These are phyloP conservation scores for Acer saccharum DNA, from an alignment of 345 rosid genomes.

Conservation along the genomic window DNA sequence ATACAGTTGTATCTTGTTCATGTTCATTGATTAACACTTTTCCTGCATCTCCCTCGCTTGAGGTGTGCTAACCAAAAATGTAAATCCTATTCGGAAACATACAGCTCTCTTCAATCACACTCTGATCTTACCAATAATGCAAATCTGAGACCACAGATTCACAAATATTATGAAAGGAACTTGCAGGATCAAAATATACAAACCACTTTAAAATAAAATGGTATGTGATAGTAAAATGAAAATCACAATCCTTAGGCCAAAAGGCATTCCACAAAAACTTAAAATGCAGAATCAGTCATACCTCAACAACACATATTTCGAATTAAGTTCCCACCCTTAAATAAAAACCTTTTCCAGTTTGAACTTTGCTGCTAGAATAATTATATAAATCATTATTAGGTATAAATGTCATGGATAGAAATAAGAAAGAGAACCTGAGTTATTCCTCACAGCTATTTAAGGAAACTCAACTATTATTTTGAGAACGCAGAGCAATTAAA, in stretches of 20 bases:
- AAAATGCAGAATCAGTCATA: neutral
- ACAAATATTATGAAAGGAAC: neutral
- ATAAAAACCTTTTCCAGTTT: neutral
- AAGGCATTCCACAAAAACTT: neutral
- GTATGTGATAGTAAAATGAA: neutral
- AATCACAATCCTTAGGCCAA: neutral
- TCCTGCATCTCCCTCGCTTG: neutral
- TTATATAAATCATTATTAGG: neutral
- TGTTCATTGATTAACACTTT: neutral
- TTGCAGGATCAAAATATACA: neutral
- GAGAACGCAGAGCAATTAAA: constrained; percentile 11
- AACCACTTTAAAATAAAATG: neutral
- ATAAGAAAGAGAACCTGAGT: constrained; percentile 1
- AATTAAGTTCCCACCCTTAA: neutral
- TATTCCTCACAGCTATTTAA: neutral
- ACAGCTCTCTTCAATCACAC: neutral
- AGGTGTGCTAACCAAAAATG: neutral
- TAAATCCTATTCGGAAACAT: neutral
- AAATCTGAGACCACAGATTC: neutral
- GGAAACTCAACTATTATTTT: neutral
- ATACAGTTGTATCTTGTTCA: neutral
- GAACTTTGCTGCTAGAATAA: neutral
- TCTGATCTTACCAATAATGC: constrained; percentile 9
- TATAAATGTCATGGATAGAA: neutral
- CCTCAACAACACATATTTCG: neutral